Evolutionary conservation across 2,329 filamentous ascomycete species (phyloP).

Genomic region (Aspergillus nomiae): DNA sequence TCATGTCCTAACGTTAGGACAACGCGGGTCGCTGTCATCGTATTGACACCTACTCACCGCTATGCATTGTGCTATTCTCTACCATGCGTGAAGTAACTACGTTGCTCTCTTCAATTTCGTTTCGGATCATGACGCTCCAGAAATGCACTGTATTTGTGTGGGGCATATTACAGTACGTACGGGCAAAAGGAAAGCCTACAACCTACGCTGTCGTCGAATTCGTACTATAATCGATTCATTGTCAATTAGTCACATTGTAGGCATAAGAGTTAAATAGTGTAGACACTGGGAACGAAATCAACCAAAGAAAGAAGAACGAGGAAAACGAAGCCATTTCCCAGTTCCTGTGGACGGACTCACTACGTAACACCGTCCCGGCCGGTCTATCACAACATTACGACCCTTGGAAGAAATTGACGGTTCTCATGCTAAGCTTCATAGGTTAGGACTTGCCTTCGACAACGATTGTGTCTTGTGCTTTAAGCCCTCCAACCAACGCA

Average conservation of each 20-base stretch:
- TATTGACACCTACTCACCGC: not conserved
- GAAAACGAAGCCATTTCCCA: not conserved
- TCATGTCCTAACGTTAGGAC: not conserved
- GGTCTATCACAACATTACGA: not conserved
- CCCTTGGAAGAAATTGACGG: not conserved
- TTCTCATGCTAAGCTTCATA: not conserved
- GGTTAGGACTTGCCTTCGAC: slow-evolving; percentile 24
- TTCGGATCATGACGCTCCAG: no score
- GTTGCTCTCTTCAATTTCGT: no score
- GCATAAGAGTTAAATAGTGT: not conserved
- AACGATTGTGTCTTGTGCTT: slow-evolving; percentile 58
- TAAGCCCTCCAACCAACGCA: slow-evolving; percentile 61
- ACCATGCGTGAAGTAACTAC: not conserved
- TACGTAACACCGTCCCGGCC: no score
- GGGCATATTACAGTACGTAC: no score
- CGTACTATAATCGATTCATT: not conserved
- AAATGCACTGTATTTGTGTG: no score
- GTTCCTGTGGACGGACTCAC: not conserved
- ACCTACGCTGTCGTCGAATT: no score
- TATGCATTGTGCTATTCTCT: not conserved
- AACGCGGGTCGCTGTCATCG: not conserved
- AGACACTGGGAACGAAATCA: not conserved
- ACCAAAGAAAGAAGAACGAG: not conserved
- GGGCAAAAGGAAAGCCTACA: no score
- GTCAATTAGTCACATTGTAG: not conserved